Evolutionary conservation across 2,329 filamentous ascomycete genomes (phyloP).

Genomic region (Arthroderma uncinatum): DNA sequence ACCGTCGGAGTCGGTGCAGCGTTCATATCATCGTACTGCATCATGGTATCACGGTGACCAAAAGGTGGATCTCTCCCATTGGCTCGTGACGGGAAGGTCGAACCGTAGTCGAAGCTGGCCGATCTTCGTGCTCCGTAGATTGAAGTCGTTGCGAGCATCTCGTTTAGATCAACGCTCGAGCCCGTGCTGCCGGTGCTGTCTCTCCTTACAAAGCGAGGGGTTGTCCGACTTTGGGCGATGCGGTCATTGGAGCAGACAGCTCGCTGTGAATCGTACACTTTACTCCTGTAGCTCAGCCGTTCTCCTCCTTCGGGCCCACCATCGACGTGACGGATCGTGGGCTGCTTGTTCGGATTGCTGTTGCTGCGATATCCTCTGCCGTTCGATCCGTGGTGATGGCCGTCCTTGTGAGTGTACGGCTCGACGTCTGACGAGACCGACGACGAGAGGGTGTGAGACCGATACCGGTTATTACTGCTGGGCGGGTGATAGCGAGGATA

Average conservation of each 20-base stretch:
- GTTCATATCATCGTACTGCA: slow-evolving; percentile 47
- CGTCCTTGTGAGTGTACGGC: slow-evolving; percentile 26
- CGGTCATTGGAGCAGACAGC: slow-evolving; percentile 19
- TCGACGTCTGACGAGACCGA: slow-evolving; percentile 49
- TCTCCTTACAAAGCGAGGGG: slow-evolving; percentile 43
- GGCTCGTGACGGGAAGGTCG: slow-evolving; percentile 11
- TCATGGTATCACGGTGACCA: slow-evolving; percentile 7
- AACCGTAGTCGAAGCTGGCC: slow-evolving; percentile 36
- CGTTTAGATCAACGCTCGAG: slow-evolving; percentile 63
- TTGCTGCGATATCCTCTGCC: slow-evolving; percentile 57
- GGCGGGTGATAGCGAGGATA: slow-evolving; percentile 23
- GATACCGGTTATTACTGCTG: slow-evolving; percentile 33
- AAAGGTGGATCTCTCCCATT: not conserved
- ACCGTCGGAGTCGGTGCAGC: slow-evolving; percentile 79
- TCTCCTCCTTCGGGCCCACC: slow-evolving; percentile 42
- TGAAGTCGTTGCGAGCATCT: slow-evolving; percentile 29
- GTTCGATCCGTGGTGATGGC: slow-evolving; percentile 29
- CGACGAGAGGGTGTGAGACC: slow-evolving; percentile 50
- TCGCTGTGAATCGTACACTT: slow-evolving; percentile 25
- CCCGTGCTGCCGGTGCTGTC: slow-evolving; percentile 65
- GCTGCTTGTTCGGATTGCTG: slow-evolving; percentile 54
- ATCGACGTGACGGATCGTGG: slow-evolving; percentile 50
- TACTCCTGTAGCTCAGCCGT: slow-evolving; percentile 29
- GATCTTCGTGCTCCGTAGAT: slow-evolving; percentile 31
- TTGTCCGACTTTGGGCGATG: slow-evolving; percentile 33